Base-by-base conservation (phyloP, 257 asterid species). In the Solanum virginianum region DNA sequence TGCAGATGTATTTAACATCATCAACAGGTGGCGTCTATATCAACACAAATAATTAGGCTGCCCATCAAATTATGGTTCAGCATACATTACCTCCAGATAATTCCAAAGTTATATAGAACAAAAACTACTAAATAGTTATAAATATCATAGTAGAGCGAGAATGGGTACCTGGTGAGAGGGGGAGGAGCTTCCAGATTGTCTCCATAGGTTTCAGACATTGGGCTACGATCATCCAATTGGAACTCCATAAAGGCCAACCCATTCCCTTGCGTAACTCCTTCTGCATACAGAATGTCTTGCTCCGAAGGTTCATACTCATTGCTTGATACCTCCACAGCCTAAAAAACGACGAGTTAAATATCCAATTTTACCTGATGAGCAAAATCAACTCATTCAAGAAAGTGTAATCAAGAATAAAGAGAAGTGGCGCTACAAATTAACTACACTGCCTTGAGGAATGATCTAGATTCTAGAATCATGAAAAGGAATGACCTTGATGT, bases 261-360 rank as follows among this genome's bases (percentile, higher is more conserved):
- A 43, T 93, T 96, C 62, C 99, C 98, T 88, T 91, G 98, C 49
- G 99, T 96, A 51, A 95, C 97, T 87, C 98, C 99, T 90, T 96
- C 99, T 7, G 99, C 96, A 79, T 89, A 93, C 68, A 96, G 90
- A 89, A 96, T 95, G 87, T 96, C 99, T 75, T 91, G 92, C 86
- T 96, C 98, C 10, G 97, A 88, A 53, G 99, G 99, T 81, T 95
- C 98, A 85, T 96, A 96, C 82, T 95, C 99, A 55, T 95, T 96
- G 92, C 98, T 95, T 24, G 98, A 96, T 88, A 96, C 91, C 88
- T 93, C 98, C 84, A 96, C 98, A 20, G 98, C 99, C 99, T 96
- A 91, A 75, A 83, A 7, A 5, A 24, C 16, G 71, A 57, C 68
- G 29, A 88, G 55, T 15, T 43, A 79, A 82, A 32, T 18, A 65